Conservation (phyloP, 2,329 filamentous ascomycete species). For the Neophaeococcomyces mojaviensis region DNA sequence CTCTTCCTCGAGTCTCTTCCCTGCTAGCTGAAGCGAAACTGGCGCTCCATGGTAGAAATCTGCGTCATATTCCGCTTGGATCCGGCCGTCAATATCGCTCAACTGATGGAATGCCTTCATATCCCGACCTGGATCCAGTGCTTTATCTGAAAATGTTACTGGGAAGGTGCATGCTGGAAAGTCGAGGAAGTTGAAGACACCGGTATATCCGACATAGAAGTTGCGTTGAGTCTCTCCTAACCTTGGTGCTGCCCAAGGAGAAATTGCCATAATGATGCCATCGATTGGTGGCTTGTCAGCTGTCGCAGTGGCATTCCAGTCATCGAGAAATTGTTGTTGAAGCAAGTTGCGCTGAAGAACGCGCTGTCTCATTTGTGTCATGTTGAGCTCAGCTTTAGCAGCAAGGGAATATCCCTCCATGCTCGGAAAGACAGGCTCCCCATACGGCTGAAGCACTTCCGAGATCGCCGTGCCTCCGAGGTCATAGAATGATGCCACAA, state of each 20-base stretch:
- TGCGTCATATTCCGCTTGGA: slow-evolving; percentile 25
- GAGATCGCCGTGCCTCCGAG: slow-evolving; percentile 24
- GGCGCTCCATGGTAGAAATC: slow-evolving; percentile 28
- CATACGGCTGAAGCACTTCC: slow-evolving; percentile 20
- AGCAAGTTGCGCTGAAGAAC: slow-evolving; percentile 24
- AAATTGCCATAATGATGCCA: slow-evolving; percentile 28
- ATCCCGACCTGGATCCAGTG: slow-evolving; percentile 15
- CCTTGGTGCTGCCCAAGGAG: slow-evolving; percentile 31
- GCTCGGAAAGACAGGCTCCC: slow-evolving; percentile 24
- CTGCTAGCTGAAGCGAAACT: slow-evolving; percentile 27
- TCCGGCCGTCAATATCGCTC: slow-evolving; percentile 24
- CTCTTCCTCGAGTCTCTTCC: slow-evolving; percentile 27
- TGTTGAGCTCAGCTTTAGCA: slow-evolving; percentile 21
- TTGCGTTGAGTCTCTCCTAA: slow-evolving; percentile 23
- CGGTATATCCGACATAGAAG: slow-evolving; percentile 25
- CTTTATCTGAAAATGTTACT: slow-evolving; percentile 22
- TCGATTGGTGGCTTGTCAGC: slow-evolving; percentile 27
- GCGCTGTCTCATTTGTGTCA: slow-evolving; percentile 26
- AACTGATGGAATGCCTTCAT: slow-evolving; percentile 19
- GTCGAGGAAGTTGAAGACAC: slow-evolving; percentile 24
- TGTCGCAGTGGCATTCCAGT: slow-evolving; percentile 27
- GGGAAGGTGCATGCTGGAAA: slow-evolving; percentile 22
- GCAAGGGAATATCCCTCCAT: slow-evolving; percentile 22
- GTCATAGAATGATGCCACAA: slow-evolving; percentile 22
- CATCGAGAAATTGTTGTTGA: slow-evolving; percentile 32